Base-by-base conservation (phyloP, 1,284 basidiomycete genomes). In the Athelia sp. region DNA sequence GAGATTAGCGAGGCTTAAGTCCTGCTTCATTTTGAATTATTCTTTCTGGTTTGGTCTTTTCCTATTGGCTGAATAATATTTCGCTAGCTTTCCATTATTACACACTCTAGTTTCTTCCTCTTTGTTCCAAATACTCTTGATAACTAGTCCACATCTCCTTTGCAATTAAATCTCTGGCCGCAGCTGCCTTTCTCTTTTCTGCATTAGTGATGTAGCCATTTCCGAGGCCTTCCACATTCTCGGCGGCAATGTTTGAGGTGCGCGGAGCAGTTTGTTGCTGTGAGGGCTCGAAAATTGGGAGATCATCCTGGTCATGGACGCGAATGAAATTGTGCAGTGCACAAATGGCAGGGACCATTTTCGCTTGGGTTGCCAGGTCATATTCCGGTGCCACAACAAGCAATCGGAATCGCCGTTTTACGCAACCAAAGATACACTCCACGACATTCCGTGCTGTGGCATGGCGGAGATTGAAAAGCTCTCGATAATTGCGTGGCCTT, bases 121-220 rank as follows among this genome's bases (percentile, higher is more conserved):
- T 23, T 6, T 22, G 43, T 4, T 24, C 23, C 26, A 51, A 47
- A 45, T 56, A 45, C 3, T n/a, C 44, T 54, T 57, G 58, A 55
- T 65, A 58, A 48, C 59, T 50, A 23, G 50, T 38, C 67, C 65
- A 69, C 64, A 68, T 68, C n/a, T 34, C 54, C 22, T 46, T 45
- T 43, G 65, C 64, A 56, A 67, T 65, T 9, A 31, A 3, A 59
- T 68, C 65, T n/a, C 59, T 47, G 8, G 45, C 34, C 18, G 24
- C 50, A 14, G 29, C 49, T 52, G 59, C 64, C 36, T 51, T 26
- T 35, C 46, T 21, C 23, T 56, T 57, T 50, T 57, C 56, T 24
- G 51, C 56, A 31, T 42, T 45, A 23, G 23, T 18, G 18, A 42
- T 29, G 21, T 45, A 9, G 19, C 18, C 29, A 13, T n/a, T n/a